Percentiles rank a stretch among this genome's conserved stretches.
Evolutionary conservation across 495 filamentous ascomycete species (phyloP).

Genomic region (Neurospora sp.): DNA sequence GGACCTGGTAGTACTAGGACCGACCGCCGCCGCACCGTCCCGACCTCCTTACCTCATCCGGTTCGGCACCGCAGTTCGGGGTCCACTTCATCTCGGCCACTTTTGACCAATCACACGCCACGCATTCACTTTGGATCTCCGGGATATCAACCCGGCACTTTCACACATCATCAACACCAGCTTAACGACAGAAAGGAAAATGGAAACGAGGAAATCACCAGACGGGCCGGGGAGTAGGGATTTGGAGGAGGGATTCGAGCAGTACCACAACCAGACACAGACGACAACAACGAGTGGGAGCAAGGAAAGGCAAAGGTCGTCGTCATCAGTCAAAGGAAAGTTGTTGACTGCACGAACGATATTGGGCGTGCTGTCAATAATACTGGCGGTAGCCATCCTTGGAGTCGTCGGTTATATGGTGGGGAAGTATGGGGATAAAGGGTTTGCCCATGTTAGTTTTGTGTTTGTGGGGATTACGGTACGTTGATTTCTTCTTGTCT

Average conservation of each 20-base stretch:
- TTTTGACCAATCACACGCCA: neutral
- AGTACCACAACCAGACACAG: neutral
- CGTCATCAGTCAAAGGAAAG: neutral
- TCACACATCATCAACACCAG: neutral
- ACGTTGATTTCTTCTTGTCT: neutral
- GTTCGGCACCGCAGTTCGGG: neutral
- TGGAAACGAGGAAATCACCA: neutral
- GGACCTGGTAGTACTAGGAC: neutral
- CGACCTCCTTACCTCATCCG: neutral
- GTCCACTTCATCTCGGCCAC: neutral
- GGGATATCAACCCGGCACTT: neutral
- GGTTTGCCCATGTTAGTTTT: slow-evolving; percentile 13
- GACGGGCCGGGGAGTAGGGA: neutral
- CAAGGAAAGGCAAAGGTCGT: neutral
- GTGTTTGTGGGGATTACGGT: slow-evolving; percentile 14
- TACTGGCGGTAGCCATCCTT: slow-evolving; percentile 10
- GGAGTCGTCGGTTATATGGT: slow-evolving; percentile 13
- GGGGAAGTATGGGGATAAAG: slow-evolving; percentile 6
- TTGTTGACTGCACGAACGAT: slow-evolving; percentile 5
- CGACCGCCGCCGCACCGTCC: neutral
- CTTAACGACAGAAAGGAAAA: neutral
- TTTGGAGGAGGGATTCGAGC: neutral
- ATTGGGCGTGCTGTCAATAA: slow-evolving; percentile 1
- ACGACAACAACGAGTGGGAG: neutral
- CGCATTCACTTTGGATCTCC: neutral